Base-by-base conservation (phyloP, 345 rosid species). In the Brassica incana region DNA sequence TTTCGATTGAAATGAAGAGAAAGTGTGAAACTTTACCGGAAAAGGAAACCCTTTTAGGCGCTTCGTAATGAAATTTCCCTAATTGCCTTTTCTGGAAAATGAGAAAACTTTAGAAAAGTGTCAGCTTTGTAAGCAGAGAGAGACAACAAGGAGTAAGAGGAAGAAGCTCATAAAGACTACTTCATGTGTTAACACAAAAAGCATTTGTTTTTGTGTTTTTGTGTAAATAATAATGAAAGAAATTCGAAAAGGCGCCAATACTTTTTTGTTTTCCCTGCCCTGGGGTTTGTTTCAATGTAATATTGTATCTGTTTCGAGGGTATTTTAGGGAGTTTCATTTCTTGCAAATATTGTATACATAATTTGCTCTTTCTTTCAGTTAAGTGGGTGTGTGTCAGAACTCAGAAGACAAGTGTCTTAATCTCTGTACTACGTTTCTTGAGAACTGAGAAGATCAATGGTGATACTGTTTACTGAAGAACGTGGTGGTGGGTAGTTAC, bases 241-340 rank as follows among this genome's bases (percentile, higher is more conserved):
- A 73, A 79, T 67, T 67, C 59, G 70, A 62, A 68, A 60, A 75
- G 83, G 83, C 83, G 83, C 83, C 75, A 80, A 80, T 32, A 0
- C 14, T 1, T 11, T 14, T 14, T 73, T 5, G 67, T 38, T 40
- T 72, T 1, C 10, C 6, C 3, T 38, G 43, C 10, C 6, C 1
- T 40, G 12, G 1, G 36, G 52, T 4, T 5, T 18, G 60, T 11
- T 38, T 71, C 7, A 35, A 4, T 65, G 76, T 64, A 65, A 33
- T 77, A 33, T 2, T 66, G 38, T 1, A 0, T 16, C 30, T 29
- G 8, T 43, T 66, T 59, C 0, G 69, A 78, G 81, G 81, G 73
- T 66, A 56, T 3, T 7, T 27, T 0, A 1, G 81, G 67, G 2
- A 29, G 10, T 54, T 40, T 20, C 5, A 1, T 43, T 14, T 8